phyloP scores from a whole-genome alignment of 2,329 filamentous ascomycete species.

The Cladosporium velox region DNA sequence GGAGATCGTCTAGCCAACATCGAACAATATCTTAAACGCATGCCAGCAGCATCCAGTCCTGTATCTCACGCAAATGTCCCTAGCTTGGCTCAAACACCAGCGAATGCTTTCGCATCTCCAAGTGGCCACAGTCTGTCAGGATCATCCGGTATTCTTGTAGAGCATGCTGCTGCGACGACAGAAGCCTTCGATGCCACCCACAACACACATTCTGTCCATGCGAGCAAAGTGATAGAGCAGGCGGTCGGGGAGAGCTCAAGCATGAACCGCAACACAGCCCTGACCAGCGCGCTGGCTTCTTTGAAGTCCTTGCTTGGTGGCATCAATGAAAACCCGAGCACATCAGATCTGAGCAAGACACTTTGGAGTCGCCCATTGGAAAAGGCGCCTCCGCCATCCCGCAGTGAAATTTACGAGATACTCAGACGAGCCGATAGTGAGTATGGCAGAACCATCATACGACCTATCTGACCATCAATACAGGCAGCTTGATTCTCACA shows the following conservation, averaged over 20 bases:
- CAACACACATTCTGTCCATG: constrained; percentile 18
- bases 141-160: constrained; percentile 11
- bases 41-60: constrained; percentile 18
- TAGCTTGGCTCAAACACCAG: constrained; percentile 17
- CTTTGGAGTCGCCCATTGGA: constrained; percentile 16
- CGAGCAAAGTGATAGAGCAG: constrained; percentile 22
- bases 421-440: constrained; percentile 11
- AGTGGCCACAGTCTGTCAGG: constrained; percentile 16
- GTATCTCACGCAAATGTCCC: constrained; percentile 13
- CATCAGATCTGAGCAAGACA: constrained; percentile 19
- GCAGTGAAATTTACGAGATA: constrained; percentile 11
- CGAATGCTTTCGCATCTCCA: constrained; percentile 5
- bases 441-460: not conserved
- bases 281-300: constrained; percentile 20
- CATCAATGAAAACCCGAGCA: constrained; percentile 21
- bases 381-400: constrained; percentile 12
- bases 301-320: constrained; percentile 23
- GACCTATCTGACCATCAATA: not conserved
- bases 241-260: constrained; percentile 22
- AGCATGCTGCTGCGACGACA: not conserved
- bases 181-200: constrained; percentile 22
- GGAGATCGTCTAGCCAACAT: constrained; percentile 27
- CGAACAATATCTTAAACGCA: constrained; percentile 24
- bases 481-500: constrained; percentile 22
- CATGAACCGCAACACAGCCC: constrained; percentile 17